These are phyloP conservation scores for Colletotrichum chrysophilum DNA, from an alignment of 2,329 filamentous ascomycete species.

Conservation along the genomic window DNA sequence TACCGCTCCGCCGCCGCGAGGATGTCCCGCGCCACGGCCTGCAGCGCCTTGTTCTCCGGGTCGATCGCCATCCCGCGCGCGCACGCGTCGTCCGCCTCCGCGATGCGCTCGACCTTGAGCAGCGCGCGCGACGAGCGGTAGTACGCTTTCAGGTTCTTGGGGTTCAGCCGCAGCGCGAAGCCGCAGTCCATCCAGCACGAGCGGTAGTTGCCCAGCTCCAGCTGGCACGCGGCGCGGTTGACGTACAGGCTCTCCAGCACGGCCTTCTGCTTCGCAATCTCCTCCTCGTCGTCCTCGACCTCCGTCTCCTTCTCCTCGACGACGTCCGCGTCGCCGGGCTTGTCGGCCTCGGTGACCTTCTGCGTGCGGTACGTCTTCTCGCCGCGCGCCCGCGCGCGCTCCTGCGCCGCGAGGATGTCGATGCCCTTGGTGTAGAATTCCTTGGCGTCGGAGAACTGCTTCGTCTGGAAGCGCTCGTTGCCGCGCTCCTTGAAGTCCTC, in stretches of 20 bases:
- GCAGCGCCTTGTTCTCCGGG: constrained; percentile 69
- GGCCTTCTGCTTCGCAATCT: constrained; percentile 63
- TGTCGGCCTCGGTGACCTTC: constrained; percentile 23
- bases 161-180: constrained; percentile 78
- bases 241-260: constrained; percentile 79
- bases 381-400: constrained; percentile 56
- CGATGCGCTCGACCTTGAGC: constrained; percentile 76
- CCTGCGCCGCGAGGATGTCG: constrained; percentile 69
- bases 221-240: constrained; percentile 89
- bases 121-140: constrained; percentile 85
- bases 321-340: constrained; percentile 33
- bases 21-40: constrained; percentile 67
- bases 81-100: constrained; percentile 83
- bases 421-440: constrained; percentile 94
- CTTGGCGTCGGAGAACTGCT: constrained; percentile 80
- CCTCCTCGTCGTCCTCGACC: constrained; percentile 61
- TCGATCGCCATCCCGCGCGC: constrained; percentile 77
- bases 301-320: constrained; percentile 42
- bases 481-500: constrained; percentile 88
- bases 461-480: constrained; percentile 82
- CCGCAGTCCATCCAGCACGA: constrained; percentile 86
- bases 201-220: constrained; percentile 88
- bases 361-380: constrained; percentile 24
- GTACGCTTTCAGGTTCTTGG: constrained; percentile 84
- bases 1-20: constrained; percentile 59